phyloP scores from a whole-genome alignment of 805 yeast species.

The Pichia nanzhaoensis region DNA sequence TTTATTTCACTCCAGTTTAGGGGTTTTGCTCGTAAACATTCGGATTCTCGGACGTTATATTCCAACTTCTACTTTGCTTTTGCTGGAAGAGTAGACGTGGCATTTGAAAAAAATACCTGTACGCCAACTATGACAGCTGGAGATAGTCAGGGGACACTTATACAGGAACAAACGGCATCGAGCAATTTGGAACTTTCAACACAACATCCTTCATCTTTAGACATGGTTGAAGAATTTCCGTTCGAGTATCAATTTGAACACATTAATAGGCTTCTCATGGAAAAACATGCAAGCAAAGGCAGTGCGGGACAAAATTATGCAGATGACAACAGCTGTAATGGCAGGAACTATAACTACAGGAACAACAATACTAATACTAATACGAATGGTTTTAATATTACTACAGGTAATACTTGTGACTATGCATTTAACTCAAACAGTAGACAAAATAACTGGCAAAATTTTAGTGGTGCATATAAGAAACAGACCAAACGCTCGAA shows the following conservation, averaged over 20 bases:
- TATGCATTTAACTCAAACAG: not conserved
- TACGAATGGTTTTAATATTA: not conserved
- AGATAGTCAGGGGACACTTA: not conserved
- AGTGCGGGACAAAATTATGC: not conserved
- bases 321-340: not conserved
- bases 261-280: constrained; percentile 6
- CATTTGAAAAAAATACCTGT: not conserved
- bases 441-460: constrained; percentile 7
- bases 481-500: constrained; percentile 1
- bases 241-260: constrained; percentile 13
- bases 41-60: too few relatives aligned
- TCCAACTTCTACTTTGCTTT: too few relatives aligned
- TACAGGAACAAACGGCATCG: too few relatives aligned
- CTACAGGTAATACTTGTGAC: not conserved
- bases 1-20: too few relatives aligned
- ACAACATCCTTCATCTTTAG: not conserved
- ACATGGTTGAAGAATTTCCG: constrained; percentile 3
- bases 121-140: not conserved
- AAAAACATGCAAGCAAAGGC: not conserved
- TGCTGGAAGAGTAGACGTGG: too few relatives aligned
- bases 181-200: not conserved
- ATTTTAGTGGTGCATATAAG: not conserved
- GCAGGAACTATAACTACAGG: not conserved
- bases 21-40: too few relatives aligned
- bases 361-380: constrained; percentile 2